These are phyloP conservation scores for Daldinia bambusicola DNA, from an alignment of 495 filamentous ascomycete species.

Conservation along the genomic window DNA sequence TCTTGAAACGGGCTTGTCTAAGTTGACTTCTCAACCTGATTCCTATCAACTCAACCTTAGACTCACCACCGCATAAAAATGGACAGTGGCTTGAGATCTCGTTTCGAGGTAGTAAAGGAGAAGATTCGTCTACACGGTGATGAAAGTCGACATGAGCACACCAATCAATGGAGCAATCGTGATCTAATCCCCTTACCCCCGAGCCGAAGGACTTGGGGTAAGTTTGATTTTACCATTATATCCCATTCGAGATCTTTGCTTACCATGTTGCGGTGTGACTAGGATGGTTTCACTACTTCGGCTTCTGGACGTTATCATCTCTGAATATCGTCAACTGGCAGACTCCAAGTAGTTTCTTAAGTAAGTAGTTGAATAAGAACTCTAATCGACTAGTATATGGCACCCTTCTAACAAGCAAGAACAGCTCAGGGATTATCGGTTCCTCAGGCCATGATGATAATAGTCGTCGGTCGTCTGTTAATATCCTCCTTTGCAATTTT, in stretches of 20 bases:
- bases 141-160: slow-evolving; percentile 41
- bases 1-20: background rate
- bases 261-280: slow-evolving; percentile 10
- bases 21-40: background rate
- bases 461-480: slow-evolving; percentile 47
- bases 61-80: background rate
- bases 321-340: slow-evolving; percentile 53
- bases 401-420: slow-evolving; percentile 9
- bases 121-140: slow-evolving; percentile 43
- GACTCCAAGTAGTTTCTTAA: slow-evolving; percentile 51
- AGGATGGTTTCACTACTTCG: slow-evolving; percentile 47
- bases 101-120: slow-evolving; percentile 38
- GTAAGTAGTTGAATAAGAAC: slow-evolving; percentile 51
- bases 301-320: slow-evolving; percentile 46
- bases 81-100: slow-evolving; percentile 37
- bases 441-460: slow-evolving; percentile 49
- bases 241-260: background rate
- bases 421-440: slow-evolving; percentile 50
- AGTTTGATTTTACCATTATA: slow-evolving; percentile 9
- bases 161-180: slow-evolving; percentile 47
- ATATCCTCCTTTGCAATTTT: slow-evolving; percentile 49
- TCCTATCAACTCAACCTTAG: background rate
- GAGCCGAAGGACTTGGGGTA: slow-evolving; percentile 50
- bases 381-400: background rate
- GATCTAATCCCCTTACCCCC: slow-evolving; percentile 51